Evolutionary conservation across 768 basidiomycete genomes (phyloP).

Genomic region (Lactifluus echinatus): DNA sequence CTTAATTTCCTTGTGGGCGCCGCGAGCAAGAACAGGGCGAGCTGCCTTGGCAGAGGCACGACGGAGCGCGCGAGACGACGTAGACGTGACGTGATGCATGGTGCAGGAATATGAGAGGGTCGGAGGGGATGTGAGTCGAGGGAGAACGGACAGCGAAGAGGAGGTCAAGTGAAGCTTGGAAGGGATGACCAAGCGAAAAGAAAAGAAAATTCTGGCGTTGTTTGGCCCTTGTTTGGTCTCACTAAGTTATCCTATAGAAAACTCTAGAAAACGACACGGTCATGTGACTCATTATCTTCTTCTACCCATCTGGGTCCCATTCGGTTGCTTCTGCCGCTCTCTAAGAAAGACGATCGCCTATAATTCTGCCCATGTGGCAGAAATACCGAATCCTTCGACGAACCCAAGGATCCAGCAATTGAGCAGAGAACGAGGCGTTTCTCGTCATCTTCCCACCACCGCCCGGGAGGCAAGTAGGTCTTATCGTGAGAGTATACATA

Average conservation of each 20-base stretch:
- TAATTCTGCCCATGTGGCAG: background rate
- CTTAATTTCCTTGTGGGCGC: conserved; percentile 92
- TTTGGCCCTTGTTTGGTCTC: background rate
- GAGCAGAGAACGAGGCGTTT: background rate
- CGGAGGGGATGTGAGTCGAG: conserved; percentile 15
- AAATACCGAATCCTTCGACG: background rate
- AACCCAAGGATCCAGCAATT: background rate
- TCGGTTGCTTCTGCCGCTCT: background rate
- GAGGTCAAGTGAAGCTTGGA: background rate
- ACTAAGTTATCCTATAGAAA: background rate
- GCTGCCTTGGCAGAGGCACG: conserved; percentile 52
- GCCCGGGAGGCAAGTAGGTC: conserved; percentile 33
- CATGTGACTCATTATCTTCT: conserved; percentile 10
- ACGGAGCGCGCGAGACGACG: conserved; percentile 60
- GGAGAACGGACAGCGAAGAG: conserved; percentile 6
- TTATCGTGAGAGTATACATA: conserved; percentile 45
- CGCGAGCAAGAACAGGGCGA: conserved; percentile 49
- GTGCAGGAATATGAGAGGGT: conserved; percentile 13
- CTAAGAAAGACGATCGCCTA: conserved; percentile 8
- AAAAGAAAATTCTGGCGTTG: background rate
- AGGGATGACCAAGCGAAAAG: background rate
- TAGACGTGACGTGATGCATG: conserved; percentile 67
- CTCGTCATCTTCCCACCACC: conserved; percentile 36
- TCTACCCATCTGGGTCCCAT: conserved; percentile 11
- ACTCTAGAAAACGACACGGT: background rate